phyloP scores from a whole-genome alignment of 1,284 basidiomycete species.

The Microbotryum violaceum region DNA sequence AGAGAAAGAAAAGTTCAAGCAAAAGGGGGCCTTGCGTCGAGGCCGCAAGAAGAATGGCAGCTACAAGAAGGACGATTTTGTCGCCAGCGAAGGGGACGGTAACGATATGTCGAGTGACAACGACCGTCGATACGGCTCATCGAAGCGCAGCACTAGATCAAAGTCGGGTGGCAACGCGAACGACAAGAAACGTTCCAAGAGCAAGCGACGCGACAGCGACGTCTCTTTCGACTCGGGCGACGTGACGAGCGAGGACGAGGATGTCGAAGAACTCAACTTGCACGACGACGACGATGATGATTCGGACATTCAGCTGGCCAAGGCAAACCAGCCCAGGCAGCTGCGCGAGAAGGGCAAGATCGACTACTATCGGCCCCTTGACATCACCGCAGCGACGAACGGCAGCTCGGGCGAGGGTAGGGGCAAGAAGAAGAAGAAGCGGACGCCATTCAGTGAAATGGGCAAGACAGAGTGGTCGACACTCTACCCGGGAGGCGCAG shows the following conservation, averaged over 20 bases:
- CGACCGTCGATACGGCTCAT: not conserved
- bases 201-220: not conserved
- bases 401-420: slow-evolving; percentile 5
- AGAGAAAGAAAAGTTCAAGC: slow-evolving; percentile 34
- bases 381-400: slow-evolving; percentile 10
- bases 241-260: slow-evolving; percentile 20
- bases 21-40: slow-evolving; percentile 2
- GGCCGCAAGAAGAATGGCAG: not conserved
- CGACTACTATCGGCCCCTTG: slow-evolving; percentile 22
- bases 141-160: not conserved
- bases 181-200: not conserved
- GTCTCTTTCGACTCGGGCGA: slow-evolving; percentile 11
- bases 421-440: slow-evolving; percentile 17
- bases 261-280: slow-evolving; percentile 17
- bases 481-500: slow-evolving; percentile 23
- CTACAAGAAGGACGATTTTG: slow-evolving; percentile 1
- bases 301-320: slow-evolving; percentile 40
- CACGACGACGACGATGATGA: slow-evolving; percentile 30
- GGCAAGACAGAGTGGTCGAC: slow-evolving; percentile 28
- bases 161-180: not conserved
- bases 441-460: slow-evolving; percentile 26
- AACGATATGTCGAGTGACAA: slow-evolving; percentile 19
- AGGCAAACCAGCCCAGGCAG: slow-evolving; percentile 26
- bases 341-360: slow-evolving; percentile 39
- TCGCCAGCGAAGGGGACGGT: slow-evolving; percentile 26